Base-by-base conservation (phyloP, 495 filamentous ascomycete genomes). In the Aspergillus nidulans region DNA sequence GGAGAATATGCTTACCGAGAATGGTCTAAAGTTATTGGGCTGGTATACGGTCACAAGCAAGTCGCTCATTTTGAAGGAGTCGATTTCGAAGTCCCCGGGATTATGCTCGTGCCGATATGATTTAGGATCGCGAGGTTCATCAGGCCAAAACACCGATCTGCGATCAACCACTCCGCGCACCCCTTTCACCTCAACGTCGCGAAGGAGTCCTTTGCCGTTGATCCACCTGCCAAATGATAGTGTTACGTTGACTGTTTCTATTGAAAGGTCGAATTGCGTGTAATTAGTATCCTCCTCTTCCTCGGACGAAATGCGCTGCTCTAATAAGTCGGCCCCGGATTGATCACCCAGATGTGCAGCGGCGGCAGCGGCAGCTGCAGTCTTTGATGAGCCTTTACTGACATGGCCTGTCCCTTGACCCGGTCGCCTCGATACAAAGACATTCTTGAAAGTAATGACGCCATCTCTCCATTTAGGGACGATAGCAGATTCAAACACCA, bases 161-260 rank as follows among this genome's bases (percentile, higher is more conserved):
- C 92, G 82, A 67, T 98, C 94, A 26, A 98, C 79, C 13, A 97
- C 90, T n/a, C 94, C 94, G 52, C 94, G 84, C n/a, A 98, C 88
- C 13, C 94, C 94, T 63, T 90, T 92, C 12, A 98, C 85, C 63
- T 96, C 91, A 40, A 97, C 94, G 72, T 96, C 88, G 59, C 86
- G 85, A 13, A 98, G 79, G 3, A 95, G 81, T 0, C 94, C 94
- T 72, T 92, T 96, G 20, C 94, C 92, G 62, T 95, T 97, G 77
- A 95, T 90, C 94, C 94, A 98, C 63, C 96, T 96, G 2, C 89
- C 79, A 59, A 98, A 97, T 0, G 94, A 98, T n/a, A 98, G 70
- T 0, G 92, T 97, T 23, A 98, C 95, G 61, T 97, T 95, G 45
- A 98, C 90, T 0, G 89, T 92, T 52, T 95, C 89, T 47, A 98